Conservation (phyloP, 441 rosid species). For the Dalechampia spathulata region DNA sequence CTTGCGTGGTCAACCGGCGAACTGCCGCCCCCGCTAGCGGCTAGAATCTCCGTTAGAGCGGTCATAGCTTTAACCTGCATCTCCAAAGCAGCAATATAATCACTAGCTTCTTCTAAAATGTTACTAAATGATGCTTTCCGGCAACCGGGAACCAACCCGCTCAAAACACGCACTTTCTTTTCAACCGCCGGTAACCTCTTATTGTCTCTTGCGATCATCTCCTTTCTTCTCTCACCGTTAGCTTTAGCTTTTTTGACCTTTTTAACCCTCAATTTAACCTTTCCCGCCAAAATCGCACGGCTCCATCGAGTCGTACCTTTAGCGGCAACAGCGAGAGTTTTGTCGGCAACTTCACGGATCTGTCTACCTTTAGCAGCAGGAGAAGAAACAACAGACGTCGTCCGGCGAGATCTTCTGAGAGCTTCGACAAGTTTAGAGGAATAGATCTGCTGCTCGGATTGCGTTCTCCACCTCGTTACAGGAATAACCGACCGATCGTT, state of each 20-base stretch:
- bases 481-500: too few relatives aligned
- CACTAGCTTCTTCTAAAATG: conserved; percentile 73
- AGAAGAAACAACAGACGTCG: conserved; percentile 20
- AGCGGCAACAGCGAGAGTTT: conserved; percentile 62
- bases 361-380: conserved; percentile 24
- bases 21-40: conserved; percentile 16
- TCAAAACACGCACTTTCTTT: conserved; percentile 46
- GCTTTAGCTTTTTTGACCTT: conserved; percentile 31
- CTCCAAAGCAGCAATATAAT: conserved; percentile 90
- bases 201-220: conserved; percentile 30
- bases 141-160: conserved; percentile 96
- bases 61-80: conserved; percentile 90
- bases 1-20: conserved; percentile 10
- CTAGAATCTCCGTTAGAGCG: conserved; percentile 46
- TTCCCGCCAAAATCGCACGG: conserved; percentile 67
- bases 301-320: conserved; percentile 82
- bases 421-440: conserved; percentile 68
- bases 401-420: conserved; percentile 42
- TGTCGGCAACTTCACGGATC: conserved; percentile 71
- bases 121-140: conserved; percentile 62
- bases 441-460: conserved; percentile 60
- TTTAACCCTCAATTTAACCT: conserved; percentile 42
- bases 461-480: conserved; percentile 50
- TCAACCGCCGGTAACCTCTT: conserved; percentile 54
- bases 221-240: conserved; percentile 33